Base-by-base conservation (phyloP, 148 eudicot genomes). In the Fallopia convolvulus region DNA sequence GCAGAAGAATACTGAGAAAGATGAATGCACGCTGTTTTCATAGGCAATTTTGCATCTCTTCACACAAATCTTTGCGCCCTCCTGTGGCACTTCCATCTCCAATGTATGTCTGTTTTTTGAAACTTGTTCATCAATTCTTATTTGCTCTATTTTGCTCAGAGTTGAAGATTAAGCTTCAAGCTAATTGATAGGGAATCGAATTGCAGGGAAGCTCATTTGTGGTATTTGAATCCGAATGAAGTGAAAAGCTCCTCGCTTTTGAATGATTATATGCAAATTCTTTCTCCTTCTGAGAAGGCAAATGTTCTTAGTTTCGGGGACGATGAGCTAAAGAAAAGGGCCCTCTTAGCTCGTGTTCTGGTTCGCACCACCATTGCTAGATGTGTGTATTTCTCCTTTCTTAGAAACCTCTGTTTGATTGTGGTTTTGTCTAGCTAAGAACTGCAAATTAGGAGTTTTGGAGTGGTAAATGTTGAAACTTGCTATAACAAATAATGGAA, bases 281-380 rank as follows among this genome's bases (percentile, higher is more conserved):
- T 94, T 55, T 88, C 94, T 5, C 90, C 93, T 40, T 80, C 77
- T 68, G 97, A 94, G 89, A 89, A 83, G 83, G 85, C 86, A 71
- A 87, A 76, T 72, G 89, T 94, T 49, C 82, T 85, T 26, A 78
- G 88, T 42, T 83, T 90, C 70, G 71, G 23, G 2, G 88, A 85
- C 18, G 89, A 85, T 47, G 86, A 87, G 80, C 82, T 84, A 53
- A 82, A 79, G 80, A 92, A 91, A 77, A 85, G 86, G 63, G 94
- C 98, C 21, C 56, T 94, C 49, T 80, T 92, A 30, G 93, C 98
- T 56, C 97, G 97, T 70, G 86, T 88, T 39, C 79, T 94, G 73
- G 93, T 92, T 80, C 97, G 98, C 68, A 87, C 98, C n/a, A 92
- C 97, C 53, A 90, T 94, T 73, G 90, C 95, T 23, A 92, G 89